A percentile compares a stretch with the other conserved stretches of the same genome.
These are phyloP conservation scores for Carex parvula DNA, from an alignment of 176 grass and related monocot genomes.

Conservation along the genomic window DNA sequence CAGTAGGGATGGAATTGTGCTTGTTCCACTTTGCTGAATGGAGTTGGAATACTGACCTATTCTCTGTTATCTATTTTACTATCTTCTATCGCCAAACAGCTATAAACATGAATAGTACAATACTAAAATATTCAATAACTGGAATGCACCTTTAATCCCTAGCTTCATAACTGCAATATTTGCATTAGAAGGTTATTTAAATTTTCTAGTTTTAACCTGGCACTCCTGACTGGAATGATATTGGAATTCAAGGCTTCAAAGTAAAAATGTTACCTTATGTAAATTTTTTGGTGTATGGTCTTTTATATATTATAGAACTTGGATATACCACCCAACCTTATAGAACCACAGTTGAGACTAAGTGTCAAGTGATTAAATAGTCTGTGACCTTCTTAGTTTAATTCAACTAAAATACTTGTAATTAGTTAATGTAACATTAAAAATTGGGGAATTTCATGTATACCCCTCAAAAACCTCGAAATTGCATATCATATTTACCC, in stretches of 20 bases:
- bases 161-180: neutral
- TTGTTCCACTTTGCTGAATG: neutral
- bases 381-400: neutral
- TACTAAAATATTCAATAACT: neutral
- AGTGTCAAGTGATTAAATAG: neutral
- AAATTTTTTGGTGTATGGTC: neutral
- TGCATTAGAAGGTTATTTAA: neutral
- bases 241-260: neutral
- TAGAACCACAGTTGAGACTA: neutral
- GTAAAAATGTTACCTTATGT: neutral
- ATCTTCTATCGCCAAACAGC: neutral
- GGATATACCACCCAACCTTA: no score
- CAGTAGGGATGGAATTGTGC: neutral
- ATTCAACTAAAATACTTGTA: neutral
- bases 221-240: neutral
- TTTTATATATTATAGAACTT: neutral
- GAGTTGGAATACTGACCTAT: neutral
- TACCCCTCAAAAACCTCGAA: no score
- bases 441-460: neutral
- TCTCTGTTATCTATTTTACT: neutral
- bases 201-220: neutral
- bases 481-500: no score
- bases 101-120: neutral
- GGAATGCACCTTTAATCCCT: neutral
- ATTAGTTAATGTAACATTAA: neutral